phyloP scores from a whole-genome alignment of 495 filamentous ascomycete species.

The Neurospora hispaniola region DNA sequence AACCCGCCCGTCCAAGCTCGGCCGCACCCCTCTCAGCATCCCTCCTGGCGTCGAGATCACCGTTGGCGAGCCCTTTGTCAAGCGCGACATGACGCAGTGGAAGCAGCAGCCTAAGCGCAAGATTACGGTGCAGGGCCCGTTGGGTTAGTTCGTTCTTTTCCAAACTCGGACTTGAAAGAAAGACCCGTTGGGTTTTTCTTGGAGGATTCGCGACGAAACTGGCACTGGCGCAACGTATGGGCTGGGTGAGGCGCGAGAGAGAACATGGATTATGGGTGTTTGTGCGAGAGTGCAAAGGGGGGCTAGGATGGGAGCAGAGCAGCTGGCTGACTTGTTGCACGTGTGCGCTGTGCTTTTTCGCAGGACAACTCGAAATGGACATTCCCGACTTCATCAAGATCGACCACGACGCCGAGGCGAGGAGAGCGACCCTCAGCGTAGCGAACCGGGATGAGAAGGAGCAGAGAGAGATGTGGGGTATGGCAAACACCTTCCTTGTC shows the following conservation, averaged over 20 bases:
- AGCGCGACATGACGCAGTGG: constrained; percentile 42
- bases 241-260: background rate
- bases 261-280: background rate
- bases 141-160: constrained; percentile 42
- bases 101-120: constrained; percentile 44
- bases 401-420: constrained; percentile 46
- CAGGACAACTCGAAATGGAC: constrained; percentile 59
- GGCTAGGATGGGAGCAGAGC: background rate
- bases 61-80: constrained; percentile 46
- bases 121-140: constrained; percentile 58
- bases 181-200: too few relatives aligned
- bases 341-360: background rate
- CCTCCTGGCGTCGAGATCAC: constrained; percentile 72
- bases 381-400: constrained; percentile 65
- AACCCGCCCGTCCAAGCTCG: constrained; percentile 64
- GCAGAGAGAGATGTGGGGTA: constrained; percentile 98
- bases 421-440: constrained; percentile 56
- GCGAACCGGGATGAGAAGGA: constrained; percentile 50
- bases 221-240: background rate
- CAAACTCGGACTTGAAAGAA: too few relatives aligned
- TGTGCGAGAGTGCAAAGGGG: background rate
- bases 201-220: background rate
- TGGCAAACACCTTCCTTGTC: constrained; percentile 18
- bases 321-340: background rate
- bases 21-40: constrained; percentile 67